phyloP scores from a whole-genome alignment of 495 filamentous ascomycete genomes.

The Parathielavia appendiculata region DNA sequence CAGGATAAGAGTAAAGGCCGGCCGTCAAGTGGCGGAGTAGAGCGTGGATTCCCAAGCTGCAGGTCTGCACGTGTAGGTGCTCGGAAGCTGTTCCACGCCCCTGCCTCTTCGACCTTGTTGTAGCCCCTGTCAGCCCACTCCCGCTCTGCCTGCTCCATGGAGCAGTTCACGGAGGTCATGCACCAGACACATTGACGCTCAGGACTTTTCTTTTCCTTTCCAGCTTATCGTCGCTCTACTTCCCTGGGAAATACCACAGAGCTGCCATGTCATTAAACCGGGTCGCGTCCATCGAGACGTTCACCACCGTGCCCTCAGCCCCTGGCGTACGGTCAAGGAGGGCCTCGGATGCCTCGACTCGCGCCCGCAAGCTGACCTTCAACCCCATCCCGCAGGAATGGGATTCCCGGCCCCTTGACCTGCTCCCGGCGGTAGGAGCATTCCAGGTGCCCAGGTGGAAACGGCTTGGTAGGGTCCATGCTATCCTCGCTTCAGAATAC shows the following conservation, averaged over 20 bases:
- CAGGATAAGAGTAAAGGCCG: neutral
- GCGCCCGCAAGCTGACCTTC: constrained; percentile 48
- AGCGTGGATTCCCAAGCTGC: neutral
- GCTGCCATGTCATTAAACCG: constrained; percentile 46
- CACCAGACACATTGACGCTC: neutral
- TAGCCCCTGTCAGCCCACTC: constrained; percentile 7
- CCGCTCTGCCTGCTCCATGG: neutral
- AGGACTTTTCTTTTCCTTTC: too few relatives aligned
- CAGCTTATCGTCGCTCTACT: neutral
- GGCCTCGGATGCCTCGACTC: constrained; percentile 39
- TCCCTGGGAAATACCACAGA: neutral
- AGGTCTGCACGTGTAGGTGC: neutral
- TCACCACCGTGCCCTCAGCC: constrained; percentile 37
- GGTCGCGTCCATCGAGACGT: constrained; percentile 48
- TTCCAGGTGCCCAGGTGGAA: constrained; percentile 64
- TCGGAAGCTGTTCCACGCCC: constrained; percentile 1
- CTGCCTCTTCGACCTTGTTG: neutral
- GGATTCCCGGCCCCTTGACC: constrained; percentile 37
- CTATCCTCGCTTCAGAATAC: neutral
- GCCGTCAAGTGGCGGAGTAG: neutral
- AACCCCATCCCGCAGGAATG: constrained; percentile 49
- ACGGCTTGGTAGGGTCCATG: constrained; percentile 53
- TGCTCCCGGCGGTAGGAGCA: constrained; percentile 53
- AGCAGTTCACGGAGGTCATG: neutral
- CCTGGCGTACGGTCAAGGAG: constrained; percentile 38